Percentiles rank a stretch among this genome's conserved stretches.
phyloP scores from a whole-genome alignment of 768 basidiomycete species.

The Sistotremastrum suecicum region DNA sequence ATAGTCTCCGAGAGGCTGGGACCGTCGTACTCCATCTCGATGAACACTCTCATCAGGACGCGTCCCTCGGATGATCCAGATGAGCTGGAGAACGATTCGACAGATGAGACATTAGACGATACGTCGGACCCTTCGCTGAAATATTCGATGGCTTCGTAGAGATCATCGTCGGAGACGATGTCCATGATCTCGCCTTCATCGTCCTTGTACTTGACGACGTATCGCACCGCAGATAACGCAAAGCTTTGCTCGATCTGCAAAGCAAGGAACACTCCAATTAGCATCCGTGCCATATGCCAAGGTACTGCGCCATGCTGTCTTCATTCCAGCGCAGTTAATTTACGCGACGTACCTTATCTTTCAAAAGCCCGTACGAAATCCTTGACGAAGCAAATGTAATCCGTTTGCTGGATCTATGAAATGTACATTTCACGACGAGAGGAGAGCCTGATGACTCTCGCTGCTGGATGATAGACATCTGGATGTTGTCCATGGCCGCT shows the following conservation, averaged over 20 bases:
- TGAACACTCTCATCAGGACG: conserved; percentile 63
- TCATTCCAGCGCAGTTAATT: not conserved
- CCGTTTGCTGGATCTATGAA: conserved; percentile 58
- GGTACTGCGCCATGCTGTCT: not conserved
- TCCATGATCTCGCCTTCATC: conserved; percentile 71
- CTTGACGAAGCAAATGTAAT: conserved; percentile 70
- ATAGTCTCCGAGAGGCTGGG: conserved; percentile 82
- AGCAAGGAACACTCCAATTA: not conserved
- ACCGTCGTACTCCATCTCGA: conserved; percentile 81
- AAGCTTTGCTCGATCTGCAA: conserved; percentile 79
- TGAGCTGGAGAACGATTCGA: conserved; percentile 15
- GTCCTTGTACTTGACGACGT: conserved; percentile 70
- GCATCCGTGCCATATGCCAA: not conserved
- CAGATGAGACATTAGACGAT: conserved; percentile 60
- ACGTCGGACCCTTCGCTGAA: conserved; percentile 61
- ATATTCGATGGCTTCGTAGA: conserved; percentile 80
- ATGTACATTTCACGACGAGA: conserved; percentile 72
- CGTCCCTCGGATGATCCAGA: conserved; percentile 55
- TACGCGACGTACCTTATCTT: conserved; percentile 44
- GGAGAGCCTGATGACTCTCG: conserved; percentile 15
- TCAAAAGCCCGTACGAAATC: conserved; percentile 59
- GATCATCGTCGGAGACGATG: conserved; percentile 56
- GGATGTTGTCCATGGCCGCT: too few species aligned
- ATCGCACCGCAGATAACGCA: conserved; percentile 53
- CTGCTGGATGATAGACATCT: too few species aligned